Conservation (phyloP, 345 rosid genomes). For the Moricandia arvensis region DNA sequence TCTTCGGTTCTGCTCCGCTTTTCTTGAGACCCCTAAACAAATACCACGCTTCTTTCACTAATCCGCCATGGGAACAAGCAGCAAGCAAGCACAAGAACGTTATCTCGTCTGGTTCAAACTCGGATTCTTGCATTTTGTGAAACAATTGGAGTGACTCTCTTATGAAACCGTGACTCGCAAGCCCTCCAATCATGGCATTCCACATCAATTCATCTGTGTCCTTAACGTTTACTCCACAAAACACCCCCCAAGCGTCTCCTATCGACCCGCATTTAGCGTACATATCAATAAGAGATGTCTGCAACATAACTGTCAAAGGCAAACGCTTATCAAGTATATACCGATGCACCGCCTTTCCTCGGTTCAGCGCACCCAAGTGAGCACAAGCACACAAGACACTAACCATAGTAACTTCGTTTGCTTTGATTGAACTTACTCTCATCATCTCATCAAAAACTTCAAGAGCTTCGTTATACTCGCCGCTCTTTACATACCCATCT, state of each 20-base stretch:
- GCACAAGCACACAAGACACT: conserved; percentile 86
- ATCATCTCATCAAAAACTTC: conserved; percentile 62
- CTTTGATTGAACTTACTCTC: conserved; percentile 41
- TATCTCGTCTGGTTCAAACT: conserved; percentile 72
- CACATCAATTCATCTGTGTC: conserved; percentile 65
- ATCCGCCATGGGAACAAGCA: conserved; percentile 83
- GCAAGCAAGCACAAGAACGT: conserved; percentile 72
- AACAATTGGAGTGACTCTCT: conserved; percentile 60
- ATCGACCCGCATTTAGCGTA: conserved; percentile 85
- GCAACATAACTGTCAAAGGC: conserved; percentile 53
- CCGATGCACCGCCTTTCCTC: conserved; percentile 59
- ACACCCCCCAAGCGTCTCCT: conserved; percentile 61
- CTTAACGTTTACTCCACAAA: conserved; percentile 34
- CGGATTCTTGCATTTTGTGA: conserved; percentile 48
- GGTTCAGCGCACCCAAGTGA: conserved; percentile 68
- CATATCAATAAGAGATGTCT: conserved; percentile 85
- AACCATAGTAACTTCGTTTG: conserved; percentile 89
- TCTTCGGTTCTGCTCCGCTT: conserved; percentile 48
- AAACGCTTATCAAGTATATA: conserved; percentile 51
- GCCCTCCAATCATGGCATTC: conserved; percentile 90
- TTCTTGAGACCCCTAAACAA: conserved; percentile 49
- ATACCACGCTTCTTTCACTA: conserved; percentile 65
- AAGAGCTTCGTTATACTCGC: conserved; percentile 58
- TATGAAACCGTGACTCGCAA: conserved; percentile 71
- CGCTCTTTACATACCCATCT: conserved; percentile 73